Conservation (phyloP, 805 yeast genomes). For the Barnettozyma vustinii region DNA sequence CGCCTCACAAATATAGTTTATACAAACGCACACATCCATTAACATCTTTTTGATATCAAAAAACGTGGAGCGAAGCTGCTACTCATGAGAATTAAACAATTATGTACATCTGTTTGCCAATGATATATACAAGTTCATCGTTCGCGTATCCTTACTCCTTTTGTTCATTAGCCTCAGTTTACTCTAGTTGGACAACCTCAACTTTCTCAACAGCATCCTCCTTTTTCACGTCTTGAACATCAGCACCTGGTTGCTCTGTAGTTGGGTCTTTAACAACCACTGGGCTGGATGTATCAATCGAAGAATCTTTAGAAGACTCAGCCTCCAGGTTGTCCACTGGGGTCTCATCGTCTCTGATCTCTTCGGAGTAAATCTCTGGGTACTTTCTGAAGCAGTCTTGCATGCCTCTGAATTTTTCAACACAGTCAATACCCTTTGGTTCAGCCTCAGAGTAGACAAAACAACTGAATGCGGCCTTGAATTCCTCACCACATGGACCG, state of each 20-base stretch:
- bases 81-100: neutral
- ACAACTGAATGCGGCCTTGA: constrained; percentile 90
- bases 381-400: constrained; percentile 88
- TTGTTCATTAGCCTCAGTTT: neutral
- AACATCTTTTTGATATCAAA: too few relatives aligned
- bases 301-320: constrained; percentile 4
- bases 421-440: constrained; percentile 95
- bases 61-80: too few relatives aligned
- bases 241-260: constrained; percentile 2
- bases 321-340: constrained; percentile 24
- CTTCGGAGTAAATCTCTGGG: constrained; percentile 93
- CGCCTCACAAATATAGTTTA: too few relatives aligned
- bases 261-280: neutral
- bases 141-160: neutral
- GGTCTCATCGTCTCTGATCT: constrained; percentile 73
- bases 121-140: neutral
- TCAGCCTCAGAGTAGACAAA: constrained; percentile 91
- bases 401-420: constrained; percentile 86
- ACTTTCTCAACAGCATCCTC: constrained; percentile 14
- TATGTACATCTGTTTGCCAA: neutral
- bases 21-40: too few relatives aligned
- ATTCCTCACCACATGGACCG: constrained; percentile 97
- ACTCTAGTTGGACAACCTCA: neutral
- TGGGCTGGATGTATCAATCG: neutral
- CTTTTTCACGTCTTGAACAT: constrained; percentile 9